These are phyloP conservation scores for Leccinum barrowsii DNA, from an alignment of 768 basidiomycete species.

Conservation along the genomic window DNA sequence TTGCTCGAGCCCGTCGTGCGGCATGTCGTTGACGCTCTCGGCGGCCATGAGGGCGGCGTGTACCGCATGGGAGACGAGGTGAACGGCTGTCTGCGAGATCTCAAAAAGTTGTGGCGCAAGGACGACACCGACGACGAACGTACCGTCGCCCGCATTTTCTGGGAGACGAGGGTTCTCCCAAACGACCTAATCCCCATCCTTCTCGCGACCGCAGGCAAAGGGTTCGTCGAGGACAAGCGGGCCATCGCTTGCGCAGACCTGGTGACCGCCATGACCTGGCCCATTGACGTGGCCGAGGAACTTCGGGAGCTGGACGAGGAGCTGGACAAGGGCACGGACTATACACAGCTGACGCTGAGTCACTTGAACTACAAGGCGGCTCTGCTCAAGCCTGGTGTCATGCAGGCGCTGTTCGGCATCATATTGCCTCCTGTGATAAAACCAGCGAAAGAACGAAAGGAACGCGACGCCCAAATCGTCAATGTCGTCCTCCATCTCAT, in stretches of 20 bases:
- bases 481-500: conserved; percentile 85
- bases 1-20: conserved; percentile 66
- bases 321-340: conserved; percentile 78
- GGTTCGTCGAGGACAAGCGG: conserved; percentile 74
- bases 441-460: conserved; percentile 58
- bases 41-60: conserved; percentile 61
- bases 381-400: conserved; percentile 56
- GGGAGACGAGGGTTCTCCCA: conserved; percentile 78
- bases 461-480: conserved; percentile 83
- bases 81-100: conserved; percentile 83
- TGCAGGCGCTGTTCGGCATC: conserved; percentile 71
- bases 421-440: conserved; percentile 78
- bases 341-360: conserved; percentile 74
- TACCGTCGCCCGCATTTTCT: conserved; percentile 90
- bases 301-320: conserved; percentile 87
- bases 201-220: conserved; percentile 73
- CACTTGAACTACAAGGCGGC: conserved; percentile 90
- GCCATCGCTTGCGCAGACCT: conserved; percentile 84
- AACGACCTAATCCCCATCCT: conserved; percentile 90
- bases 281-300: conserved; percentile 93
- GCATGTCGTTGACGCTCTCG: conserved; percentile 76
- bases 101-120: conserved; percentile 94
- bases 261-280: conserved; percentile 98
- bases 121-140: conserved; percentile 97
- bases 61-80: conserved; percentile 82